These are phyloP conservation scores for Tagetes erecta DNA, from an alignment of 129 eudicot genomes.

Conservation along the genomic window DNA sequence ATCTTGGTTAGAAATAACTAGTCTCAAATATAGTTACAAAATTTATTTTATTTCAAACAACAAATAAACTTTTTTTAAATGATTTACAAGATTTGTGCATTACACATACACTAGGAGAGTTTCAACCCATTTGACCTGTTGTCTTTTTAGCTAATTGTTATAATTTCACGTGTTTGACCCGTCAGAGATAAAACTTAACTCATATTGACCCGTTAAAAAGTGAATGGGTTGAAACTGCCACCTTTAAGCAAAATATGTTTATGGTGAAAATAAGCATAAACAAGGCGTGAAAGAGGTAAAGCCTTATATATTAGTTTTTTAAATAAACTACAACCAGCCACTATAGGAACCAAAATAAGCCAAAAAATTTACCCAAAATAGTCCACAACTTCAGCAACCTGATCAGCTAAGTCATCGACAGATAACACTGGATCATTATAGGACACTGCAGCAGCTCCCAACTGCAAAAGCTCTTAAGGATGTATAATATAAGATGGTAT, in stretches of 20 bases:
- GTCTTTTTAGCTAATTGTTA: background rate
- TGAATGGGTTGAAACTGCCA: background rate
- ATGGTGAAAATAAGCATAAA: background rate
- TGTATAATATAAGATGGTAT: slow-evolving; percentile 41
- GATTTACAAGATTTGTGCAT: background rate
- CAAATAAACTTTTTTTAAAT: background rate
- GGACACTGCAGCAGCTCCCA: slow-evolving; percentile 65
- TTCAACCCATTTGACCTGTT: background rate
- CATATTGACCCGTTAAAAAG: background rate
- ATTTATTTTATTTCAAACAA: background rate
- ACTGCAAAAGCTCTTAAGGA: slow-evolving; percentile 71
- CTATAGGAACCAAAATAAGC: background rate
- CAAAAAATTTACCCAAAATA: slow-evolving; percentile 66
- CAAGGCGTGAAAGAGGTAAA: background rate
- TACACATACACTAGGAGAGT: background rate
- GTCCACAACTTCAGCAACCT: slow-evolving; percentile 82
- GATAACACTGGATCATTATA: slow-evolving; percentile 54
- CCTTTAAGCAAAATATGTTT: background rate
- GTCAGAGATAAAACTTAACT: background rate
- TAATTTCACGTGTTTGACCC: background rate
- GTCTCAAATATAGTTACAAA: background rate
- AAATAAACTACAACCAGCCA: slow-evolving; percentile 12
- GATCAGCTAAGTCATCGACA: slow-evolving; percentile 92
- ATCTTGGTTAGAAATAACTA: background rate
- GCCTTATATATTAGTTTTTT: slow-evolving; percentile 13